Evolutionary conservation across 352 stramenopile species (phyloP).

Genomic region (Pythium biforme): DNA sequence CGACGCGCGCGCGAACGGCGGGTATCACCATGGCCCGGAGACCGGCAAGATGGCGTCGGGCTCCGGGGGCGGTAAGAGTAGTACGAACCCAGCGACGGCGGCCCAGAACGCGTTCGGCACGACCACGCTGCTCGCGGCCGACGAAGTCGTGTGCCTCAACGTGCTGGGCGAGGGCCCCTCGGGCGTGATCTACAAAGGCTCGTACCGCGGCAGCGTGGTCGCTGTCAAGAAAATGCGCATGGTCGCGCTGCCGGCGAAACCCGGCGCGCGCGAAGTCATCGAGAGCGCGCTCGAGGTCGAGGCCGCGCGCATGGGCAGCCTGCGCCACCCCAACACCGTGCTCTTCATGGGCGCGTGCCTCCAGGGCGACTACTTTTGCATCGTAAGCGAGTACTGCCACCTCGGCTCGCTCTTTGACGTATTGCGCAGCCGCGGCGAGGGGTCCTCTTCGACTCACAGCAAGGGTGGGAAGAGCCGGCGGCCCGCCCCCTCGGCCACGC

Average conservation of each 20-base stretch:
- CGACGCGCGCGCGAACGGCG: slow-evolving; percentile 41
- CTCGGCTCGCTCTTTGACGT: slow-evolving; percentile 96
- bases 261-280: slow-evolving; percentile 62
- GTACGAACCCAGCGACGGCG: background rate
- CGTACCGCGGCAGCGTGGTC: slow-evolving; percentile 81
- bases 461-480: background rate
- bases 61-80: background rate
- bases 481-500: slow-evolving; percentile 7
- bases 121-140: slow-evolving; percentile 72
- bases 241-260: slow-evolving; percentile 54
- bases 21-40: slow-evolving; percentile 49
- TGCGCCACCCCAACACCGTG: slow-evolving; percentile 98
- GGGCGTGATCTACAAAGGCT: slow-evolving; percentile 82
- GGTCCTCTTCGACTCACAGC: slow-evolving; percentile 2
- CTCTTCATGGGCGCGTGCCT: slow-evolving; percentile 98
- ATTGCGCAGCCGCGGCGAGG: slow-evolving; percentile 56
- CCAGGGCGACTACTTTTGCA: slow-evolving; percentile 94
- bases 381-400: slow-evolving; percentile 95
- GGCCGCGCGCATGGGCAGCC: slow-evolving; percentile 78
- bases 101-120: slow-evolving; percentile 50
- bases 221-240: slow-evolving; percentile 89
- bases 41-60: slow-evolving; percentile 23
- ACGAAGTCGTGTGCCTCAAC: slow-evolving; percentile 81
- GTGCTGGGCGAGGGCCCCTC: slow-evolving; percentile 79
- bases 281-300: slow-evolving; percentile 84